A percentile compares a stretch with the other conserved stretches of the same genome.
phyloP scores from a whole-genome alignment of 1,284 basidiomycete species.

The Boletus semigastroideus region DNA sequence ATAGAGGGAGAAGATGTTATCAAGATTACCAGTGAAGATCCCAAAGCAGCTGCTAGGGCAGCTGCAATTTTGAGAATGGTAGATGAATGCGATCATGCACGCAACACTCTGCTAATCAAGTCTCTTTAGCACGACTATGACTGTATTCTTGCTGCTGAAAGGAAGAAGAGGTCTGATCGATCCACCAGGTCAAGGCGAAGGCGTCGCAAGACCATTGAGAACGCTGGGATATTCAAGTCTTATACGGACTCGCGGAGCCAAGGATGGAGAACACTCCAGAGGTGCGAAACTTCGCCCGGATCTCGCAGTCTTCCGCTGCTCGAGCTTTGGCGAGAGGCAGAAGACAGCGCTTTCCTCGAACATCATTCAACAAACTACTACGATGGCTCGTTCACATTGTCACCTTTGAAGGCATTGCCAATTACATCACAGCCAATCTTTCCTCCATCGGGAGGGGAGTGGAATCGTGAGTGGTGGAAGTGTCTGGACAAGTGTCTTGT shows the following conservation, averaged over 20 bases:
- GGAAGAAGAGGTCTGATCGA: slow-evolving; percentile 19
- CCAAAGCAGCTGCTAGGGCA: slow-evolving; percentile 81
- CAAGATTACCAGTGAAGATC: slow-evolving; percentile 80
- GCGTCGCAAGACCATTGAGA: slow-evolving; percentile 30
- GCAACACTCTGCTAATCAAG: background rate
- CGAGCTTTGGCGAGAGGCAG: slow-evolving; percentile 29
- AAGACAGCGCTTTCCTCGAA: slow-evolving; percentile 30
- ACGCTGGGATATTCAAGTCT: slow-evolving; percentile 25
- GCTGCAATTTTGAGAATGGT: slow-evolving; percentile 87
- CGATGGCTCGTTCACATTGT: slow-evolving; percentile 19
- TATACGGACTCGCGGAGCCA: slow-evolving; percentile 9
- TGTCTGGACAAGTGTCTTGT: slow-evolving; percentile 73
- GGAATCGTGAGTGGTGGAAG: slow-evolving; percentile 76
- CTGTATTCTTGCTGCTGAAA: slow-evolving; percentile 60
- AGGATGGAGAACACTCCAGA: slow-evolving; percentile 9
- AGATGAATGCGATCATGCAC: slow-evolving; percentile 20
- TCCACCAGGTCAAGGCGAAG: slow-evolving; percentile 15
- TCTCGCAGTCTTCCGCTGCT: slow-evolving; percentile 28
- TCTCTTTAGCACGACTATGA: slow-evolving; percentile 77
- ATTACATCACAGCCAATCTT: background rate
- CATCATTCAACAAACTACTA: slow-evolving; percentile 22
- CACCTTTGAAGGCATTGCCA: slow-evolving; percentile 13
- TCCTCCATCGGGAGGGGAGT: slow-evolving; percentile 33
- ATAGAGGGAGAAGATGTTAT: slow-evolving; percentile 46
- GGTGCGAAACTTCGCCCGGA: slow-evolving; percentile 10